Conservation (phyloP, 495 filamentous ascomycete genomes). For the Penicillium mononematosum region DNA sequence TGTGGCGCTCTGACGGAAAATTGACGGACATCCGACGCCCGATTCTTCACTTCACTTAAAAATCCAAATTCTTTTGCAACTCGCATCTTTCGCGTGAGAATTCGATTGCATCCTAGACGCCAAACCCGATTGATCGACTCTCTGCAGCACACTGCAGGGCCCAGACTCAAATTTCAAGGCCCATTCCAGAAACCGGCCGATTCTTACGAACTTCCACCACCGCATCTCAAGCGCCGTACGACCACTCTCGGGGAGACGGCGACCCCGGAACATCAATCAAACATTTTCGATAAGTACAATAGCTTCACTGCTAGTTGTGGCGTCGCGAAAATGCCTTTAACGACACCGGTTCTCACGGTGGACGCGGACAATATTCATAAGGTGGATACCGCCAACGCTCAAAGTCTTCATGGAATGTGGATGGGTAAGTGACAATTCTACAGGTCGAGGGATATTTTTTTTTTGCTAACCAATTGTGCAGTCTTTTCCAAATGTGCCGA, state of each 20-base stretch:
- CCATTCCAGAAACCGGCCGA: conserved; percentile 14
- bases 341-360: conserved; percentile 74
- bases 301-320: conserved; percentile 20
- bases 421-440: conserved; percentile 65
- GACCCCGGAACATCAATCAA: conserved; percentile 45
- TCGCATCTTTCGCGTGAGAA: conserved; percentile 8
- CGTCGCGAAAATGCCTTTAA: conserved; percentile 57
- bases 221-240: conserved; percentile 47
- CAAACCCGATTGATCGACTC: conserved; percentile 22
- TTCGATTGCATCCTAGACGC: conserved; percentile 18
- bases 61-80: conserved; percentile 3
- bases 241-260: conserved; percentile 53
- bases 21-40: conserved; percentile 16
- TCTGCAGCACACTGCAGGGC: conserved; percentile 19
- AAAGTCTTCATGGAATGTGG: conserved; percentile 97
- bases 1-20: conserved; percentile 26
- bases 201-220: conserved; percentile 25
- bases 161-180: conserved; percentile 21
- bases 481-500: conserved; percentile 95
- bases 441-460: background rate
- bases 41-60: conserved; percentile 8
- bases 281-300: conserved; percentile 1
- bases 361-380: conserved; percentile 86
- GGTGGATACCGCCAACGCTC: conserved; percentile 86
- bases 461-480: conserved; percentile 31